phyloP scores from a whole-genome alignment of 2,329 filamentous ascomycete species.

The Colletotrichum truncatum region DNA sequence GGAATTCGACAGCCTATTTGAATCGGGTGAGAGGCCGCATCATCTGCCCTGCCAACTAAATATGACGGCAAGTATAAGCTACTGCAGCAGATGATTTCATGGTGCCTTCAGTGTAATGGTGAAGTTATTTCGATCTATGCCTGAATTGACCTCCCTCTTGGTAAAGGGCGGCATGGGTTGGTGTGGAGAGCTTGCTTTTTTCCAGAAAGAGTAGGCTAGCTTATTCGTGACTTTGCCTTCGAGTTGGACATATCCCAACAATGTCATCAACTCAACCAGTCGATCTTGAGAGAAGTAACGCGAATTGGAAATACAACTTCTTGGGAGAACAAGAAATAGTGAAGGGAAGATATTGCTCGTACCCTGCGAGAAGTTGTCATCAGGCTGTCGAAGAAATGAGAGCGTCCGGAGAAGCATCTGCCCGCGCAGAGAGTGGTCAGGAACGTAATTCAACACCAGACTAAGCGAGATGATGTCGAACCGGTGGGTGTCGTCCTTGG shows the following conservation, averaged over 20 bases:
- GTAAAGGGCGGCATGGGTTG: constrained; percentile 53
- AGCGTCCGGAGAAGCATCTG: constrained; percentile 85
- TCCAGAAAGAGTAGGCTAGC: constrained; percentile 91
- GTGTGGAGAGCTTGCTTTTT: constrained; percentile 43
- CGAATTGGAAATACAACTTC: constrained; percentile 89
- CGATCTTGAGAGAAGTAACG: constrained; percentile 82
- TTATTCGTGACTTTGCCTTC: constrained; percentile 81
- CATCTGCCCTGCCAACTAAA: too few relatives aligned
- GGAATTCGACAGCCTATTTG: background rate
- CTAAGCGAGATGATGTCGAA: constrained; percentile 95
- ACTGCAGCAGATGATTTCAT: constrained; percentile 32
- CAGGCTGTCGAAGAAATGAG: constrained; percentile 67
- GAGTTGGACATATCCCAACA: constrained; percentile 75
- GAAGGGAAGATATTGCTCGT: constrained; percentile 63
- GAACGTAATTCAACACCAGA: constrained; percentile 93
- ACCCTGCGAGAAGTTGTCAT: constrained; percentile 28
- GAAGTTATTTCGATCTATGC: constrained; percentile 88
- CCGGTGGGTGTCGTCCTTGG: constrained; percentile 64
- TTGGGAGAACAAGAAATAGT: constrained; percentile 89
- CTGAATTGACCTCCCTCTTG: constrained; percentile 82
- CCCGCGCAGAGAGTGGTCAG: constrained; percentile 77
- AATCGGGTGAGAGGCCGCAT: too few relatives aligned
- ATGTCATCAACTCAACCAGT: constrained; percentile 77
- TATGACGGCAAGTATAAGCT: too few relatives aligned
- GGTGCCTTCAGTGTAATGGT: constrained; percentile 71